A percentile compares a stretch with the other conserved stretches of the same genome.
phyloP scores from a whole-genome alignment of 306 rosid species.

The Styphnolobium japonicum region DNA sequence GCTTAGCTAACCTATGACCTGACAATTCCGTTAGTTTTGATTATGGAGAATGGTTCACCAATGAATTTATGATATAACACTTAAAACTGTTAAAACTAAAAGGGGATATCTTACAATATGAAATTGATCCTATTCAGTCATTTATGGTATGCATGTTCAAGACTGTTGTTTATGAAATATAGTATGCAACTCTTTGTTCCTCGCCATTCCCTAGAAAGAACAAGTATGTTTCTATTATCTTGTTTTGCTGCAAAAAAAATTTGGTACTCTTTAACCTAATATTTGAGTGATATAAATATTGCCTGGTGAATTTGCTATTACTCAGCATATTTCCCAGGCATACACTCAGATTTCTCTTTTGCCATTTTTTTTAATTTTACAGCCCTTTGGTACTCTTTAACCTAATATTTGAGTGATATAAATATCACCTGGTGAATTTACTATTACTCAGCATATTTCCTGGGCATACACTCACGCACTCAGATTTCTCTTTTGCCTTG shows the following conservation, averaged over 20 bases:
- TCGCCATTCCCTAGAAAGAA: neutral
- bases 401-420: neutral
- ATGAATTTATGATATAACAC: neutral
- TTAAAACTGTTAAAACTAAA: neutral
- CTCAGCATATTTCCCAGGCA: neutral
- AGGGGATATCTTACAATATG: neutral
- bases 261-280: neutral
- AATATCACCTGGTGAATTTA: neutral
- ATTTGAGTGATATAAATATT: neutral
- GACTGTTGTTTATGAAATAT: neutral
- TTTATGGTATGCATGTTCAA: neutral
- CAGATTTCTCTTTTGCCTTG: neutral
- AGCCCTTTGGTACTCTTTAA: neutral
- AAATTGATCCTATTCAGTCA: constrained; percentile 1
- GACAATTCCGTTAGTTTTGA: neutral
- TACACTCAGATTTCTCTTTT: neutral
- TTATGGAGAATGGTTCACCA: constrained; percentile 3
- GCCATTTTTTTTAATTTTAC: neutral
- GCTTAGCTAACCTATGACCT: neutral
- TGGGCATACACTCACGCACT: neutral
- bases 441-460: neutral
- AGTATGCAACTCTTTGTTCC: neutral
- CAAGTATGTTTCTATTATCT: neutral
- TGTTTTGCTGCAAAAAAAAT: neutral
- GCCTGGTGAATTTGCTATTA: neutral